phyloP scores from a whole-genome alignment of 805 yeast genomes.

The Candida boleticola region DNA sequence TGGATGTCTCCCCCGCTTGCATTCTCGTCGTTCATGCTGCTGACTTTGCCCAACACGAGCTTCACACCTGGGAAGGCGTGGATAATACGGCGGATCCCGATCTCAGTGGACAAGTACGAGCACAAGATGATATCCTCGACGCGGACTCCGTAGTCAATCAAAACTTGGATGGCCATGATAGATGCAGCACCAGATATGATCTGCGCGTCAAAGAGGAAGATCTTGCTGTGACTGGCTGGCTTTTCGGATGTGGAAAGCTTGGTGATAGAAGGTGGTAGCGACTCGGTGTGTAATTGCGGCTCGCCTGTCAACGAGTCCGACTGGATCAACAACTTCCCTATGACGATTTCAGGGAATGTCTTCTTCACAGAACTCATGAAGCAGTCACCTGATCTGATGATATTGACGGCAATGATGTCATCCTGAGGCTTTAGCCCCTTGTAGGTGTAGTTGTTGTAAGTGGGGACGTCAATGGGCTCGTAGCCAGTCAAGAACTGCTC shows the following conservation, averaged over 20 bases:
- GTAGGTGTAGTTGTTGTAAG: slow-evolving; percentile 18
- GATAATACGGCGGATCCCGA: slow-evolving; percentile 69
- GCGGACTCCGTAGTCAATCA: slow-evolving; percentile 74
- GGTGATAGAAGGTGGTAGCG: slow-evolving; percentile 49
- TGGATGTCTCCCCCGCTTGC: slow-evolving; percentile 22
- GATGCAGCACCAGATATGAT: slow-evolving; percentile 90
- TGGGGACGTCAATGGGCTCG: slow-evolving; percentile 26
- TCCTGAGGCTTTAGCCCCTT: slow-evolving; percentile 46
- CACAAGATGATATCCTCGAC: slow-evolving; percentile 65
- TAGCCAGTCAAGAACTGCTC: slow-evolving; percentile 53
- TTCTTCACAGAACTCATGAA: slow-evolving; percentile 76
- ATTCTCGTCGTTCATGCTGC: slow-evolving; percentile 29
- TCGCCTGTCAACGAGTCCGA: slow-evolving; percentile 89
- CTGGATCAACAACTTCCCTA: slow-evolving; percentile 85
- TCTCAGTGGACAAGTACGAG: slow-evolving; percentile 71
- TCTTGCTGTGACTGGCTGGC: slow-evolving; percentile 24
- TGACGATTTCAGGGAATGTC: slow-evolving; percentile 70
- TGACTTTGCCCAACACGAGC: slow-evolving; percentile 67
- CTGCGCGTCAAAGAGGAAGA: slow-evolving; percentile 82
- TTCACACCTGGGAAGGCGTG: slow-evolving; percentile 71
- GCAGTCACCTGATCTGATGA: slow-evolving; percentile 91
- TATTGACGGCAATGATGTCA: slow-evolving; percentile 67
- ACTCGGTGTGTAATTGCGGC: slow-evolving; percentile 85
- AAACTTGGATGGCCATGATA: slow-evolving; percentile 88
- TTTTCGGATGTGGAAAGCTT: slow-evolving; percentile 18